Conservation (phyloP, 805 yeast species). For the Lachancea waltii region DNA sequence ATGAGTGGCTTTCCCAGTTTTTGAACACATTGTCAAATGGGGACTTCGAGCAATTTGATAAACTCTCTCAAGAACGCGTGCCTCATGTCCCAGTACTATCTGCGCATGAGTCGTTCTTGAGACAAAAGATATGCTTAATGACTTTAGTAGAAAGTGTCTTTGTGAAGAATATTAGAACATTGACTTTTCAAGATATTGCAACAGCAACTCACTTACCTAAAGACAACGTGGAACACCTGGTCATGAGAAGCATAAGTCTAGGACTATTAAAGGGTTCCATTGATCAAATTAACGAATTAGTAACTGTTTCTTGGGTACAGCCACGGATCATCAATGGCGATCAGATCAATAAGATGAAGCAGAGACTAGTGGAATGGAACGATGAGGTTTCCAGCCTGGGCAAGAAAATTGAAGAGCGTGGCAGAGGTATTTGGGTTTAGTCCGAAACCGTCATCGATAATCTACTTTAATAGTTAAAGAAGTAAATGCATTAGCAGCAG, state of each 20-base stretch:
- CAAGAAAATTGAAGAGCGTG: conserved; percentile 51
- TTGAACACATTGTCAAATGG: conserved; percentile 72
- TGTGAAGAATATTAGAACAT: conserved; percentile 64
- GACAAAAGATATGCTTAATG: conserved; percentile 89
- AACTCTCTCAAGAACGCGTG: conserved; percentile 35
- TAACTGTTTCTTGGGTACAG: conserved; percentile 89
- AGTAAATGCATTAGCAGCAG: too few species aligned
- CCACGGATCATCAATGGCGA: conserved; percentile 82
- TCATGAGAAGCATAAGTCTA: conserved; percentile 84
- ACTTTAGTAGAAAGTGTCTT: conserved; percentile 84
- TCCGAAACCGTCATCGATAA: too few species aligned
- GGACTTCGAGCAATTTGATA: conserved; percentile 60
- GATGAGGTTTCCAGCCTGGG: conserved; percentile 61
- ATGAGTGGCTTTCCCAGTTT: conserved; percentile 66
- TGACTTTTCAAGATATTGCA: conserved; percentile 69
- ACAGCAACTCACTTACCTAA: conserved; percentile 56
- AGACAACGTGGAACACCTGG: conserved; percentile 75
- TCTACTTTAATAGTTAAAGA: too few species aligned
- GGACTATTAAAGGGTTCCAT: conserved; percentile 83
- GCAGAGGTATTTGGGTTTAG: conserved; percentile 58
- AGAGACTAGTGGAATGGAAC: conserved; percentile 74
- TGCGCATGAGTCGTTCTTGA: conserved; percentile 56
- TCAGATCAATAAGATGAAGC: conserved; percentile 73
- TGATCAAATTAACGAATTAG: conserved; percentile 75
- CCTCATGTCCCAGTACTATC: conserved; percentile 51